Percentiles rank a stretch among this genome's conserved stretches.
Evolutionary conservation across 495 filamentous ascomycete genomes (phyloP).

Genomic region (Penicillium roqueforti): DNA sequence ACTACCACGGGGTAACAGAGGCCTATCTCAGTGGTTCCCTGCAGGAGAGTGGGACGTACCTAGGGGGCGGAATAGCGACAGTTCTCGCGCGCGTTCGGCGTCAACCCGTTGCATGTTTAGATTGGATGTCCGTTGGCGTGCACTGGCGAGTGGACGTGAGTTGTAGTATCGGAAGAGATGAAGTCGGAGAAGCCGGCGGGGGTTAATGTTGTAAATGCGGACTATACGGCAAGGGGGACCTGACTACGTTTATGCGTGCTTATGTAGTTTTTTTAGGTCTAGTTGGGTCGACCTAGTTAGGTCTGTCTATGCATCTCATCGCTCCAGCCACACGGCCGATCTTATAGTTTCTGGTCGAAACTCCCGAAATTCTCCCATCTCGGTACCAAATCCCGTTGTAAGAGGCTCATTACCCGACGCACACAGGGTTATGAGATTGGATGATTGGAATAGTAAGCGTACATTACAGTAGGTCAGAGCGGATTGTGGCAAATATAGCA

Average conservation of each 20-base stretch:
- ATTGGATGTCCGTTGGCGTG: slow-evolving; percentile 1
- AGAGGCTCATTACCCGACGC: slow-evolving; percentile 2
- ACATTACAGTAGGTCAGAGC: neutral
- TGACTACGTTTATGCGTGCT: neutral
- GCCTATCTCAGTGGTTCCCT: slow-evolving; percentile 38
- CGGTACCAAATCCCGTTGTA: slow-evolving; percentile 5
- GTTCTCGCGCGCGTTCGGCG: slow-evolving; percentile 43
- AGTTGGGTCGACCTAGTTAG: no score
- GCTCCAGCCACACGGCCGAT: neutral
- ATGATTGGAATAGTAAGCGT: neutral
- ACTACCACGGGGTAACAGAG: slow-evolving; percentile 37
- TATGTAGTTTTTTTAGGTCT: neutral
- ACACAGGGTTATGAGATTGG: neutral
- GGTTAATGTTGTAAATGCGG: neutral
- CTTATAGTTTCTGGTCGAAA: neutral
- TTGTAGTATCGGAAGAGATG: neutral
- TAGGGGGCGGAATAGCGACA: slow-evolving; percentile 48
- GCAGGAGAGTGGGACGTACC: slow-evolving; percentile 34
- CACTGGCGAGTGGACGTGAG: neutral
- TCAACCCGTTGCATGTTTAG: slow-evolving; percentile 37
- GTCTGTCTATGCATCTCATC: neutral
- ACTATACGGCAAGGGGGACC: slow-evolving; percentile 1
- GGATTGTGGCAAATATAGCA: neutral
- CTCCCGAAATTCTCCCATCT: slow-evolving; percentile 3
- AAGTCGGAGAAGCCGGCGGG: slow-evolving; percentile 3